Conservation (phyloP, 2,329 filamentous ascomycete genomes). For the Fusarium temperatum region DNA sequence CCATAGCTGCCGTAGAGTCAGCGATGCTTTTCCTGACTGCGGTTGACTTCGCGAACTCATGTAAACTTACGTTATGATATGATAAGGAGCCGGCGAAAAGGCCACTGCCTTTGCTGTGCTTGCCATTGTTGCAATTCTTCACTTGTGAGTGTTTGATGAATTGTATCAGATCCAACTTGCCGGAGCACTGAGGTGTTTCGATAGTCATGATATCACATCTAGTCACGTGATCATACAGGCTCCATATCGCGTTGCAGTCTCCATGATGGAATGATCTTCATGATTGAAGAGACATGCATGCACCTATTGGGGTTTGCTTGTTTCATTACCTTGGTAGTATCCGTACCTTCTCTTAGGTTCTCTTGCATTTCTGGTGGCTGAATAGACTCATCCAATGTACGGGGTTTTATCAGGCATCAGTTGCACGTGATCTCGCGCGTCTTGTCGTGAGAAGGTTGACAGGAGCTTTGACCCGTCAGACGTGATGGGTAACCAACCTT, state of each 20-base stretch:
- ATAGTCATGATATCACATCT: constrained; percentile 41
- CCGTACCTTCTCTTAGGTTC: neutral
- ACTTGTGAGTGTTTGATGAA: constrained; percentile 4
- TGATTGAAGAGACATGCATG: neutral
- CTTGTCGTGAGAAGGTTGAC: neutral
- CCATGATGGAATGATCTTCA: neutral
- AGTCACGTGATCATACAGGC: constrained; percentile 43
- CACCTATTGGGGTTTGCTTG: neutral
- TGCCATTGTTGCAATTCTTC: constrained; percentile 51
- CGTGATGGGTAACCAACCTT: neutral
- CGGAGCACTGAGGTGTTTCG: constrained; percentile 7
- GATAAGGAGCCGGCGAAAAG: constrained; percentile 75
- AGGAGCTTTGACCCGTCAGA: neutral
- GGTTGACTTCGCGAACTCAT: neutral
- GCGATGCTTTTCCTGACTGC: neutral
- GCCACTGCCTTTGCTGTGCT: constrained; percentile 62
- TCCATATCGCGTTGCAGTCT: neutral
- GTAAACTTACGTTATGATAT: constrained; percentile 72
- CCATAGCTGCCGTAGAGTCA: constrained; percentile 72
- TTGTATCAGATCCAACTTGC: constrained; percentile 15
- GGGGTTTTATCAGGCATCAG: neutral
- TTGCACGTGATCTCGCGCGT: neutral
- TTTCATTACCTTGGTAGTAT: no score
- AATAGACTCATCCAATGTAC: neutral
- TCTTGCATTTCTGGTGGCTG: neutral